Base-by-base conservation (phyloP, 768 basidiomycete genomes). In the Phaeotremella skinneri region DNA sequence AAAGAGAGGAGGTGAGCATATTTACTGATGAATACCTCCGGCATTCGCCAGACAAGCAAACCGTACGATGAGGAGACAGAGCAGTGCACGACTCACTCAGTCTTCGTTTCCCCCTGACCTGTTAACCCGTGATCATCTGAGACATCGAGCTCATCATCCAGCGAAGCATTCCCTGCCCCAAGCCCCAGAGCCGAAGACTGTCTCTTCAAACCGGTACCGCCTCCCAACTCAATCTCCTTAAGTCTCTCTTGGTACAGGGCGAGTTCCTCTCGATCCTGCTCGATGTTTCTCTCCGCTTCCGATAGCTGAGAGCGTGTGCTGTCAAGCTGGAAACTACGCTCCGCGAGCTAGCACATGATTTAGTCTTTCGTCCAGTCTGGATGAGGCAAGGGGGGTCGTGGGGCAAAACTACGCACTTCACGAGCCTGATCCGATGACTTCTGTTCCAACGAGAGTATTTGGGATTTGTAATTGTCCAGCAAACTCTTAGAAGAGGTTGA, bases 221-320 rank as follows among this genome's bases (percentile, higher is more conserved):
- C n/a, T 0, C 56, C 67, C 0, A 92, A 78, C 75, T 98, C 93
- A 27, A 94, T 81, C 77, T 98, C 94, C 41, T 85, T 84, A 31
- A 93, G 84, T 29, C 90, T 84, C 73, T 97, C 93, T 73, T 96
- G 91, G 69, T 90, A 91, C 4, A 93, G 78, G 67, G 89, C 89
- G 26, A 93, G 81, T 45, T 90, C 85, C 71, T 96, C 92, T 0
- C 85, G 84, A 70, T 92, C 90, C 7, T 87, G 85, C 74, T 91
- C 91, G 49, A 85, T 86, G 3, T 79, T 78, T 0, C 83, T 78
- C 39, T 51, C 57, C 30, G 21, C 23, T 17, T 65, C 60, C 1
- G 51, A 50, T 1, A 74, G 47, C 21, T 66, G 61, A 1, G 45
- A 27, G 3, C 61, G 64, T 3, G 62, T 47, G 29, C 39, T 45